phyloP scores from a whole-genome alignment of 441 rosid species.

The Sinapis alba region DNA sequence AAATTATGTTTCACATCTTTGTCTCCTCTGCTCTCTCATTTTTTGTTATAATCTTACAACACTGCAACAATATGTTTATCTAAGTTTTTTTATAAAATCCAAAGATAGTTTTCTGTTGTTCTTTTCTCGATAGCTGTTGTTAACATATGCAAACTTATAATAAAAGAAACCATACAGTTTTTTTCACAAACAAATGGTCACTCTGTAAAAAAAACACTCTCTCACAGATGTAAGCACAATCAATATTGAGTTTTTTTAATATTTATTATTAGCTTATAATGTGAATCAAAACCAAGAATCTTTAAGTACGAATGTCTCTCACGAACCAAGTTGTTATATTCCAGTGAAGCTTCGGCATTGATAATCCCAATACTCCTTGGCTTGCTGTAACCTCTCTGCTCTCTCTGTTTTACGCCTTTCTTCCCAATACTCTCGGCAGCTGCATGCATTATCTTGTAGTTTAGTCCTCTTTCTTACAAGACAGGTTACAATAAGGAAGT shows the following conservation, averaged over 20 bases:
- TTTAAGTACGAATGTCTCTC: background rate
- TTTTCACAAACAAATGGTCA: background rate
- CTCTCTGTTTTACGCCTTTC: conserved; percentile 71
- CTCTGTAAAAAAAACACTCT: background rate
- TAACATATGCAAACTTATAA: background rate
- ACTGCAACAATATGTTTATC: conserved; percentile 7
- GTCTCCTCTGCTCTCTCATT: background rate
- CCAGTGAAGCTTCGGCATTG: conserved; percentile 78
- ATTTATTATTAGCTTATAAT: background rate
- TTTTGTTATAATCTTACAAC: conserved; percentile 9
- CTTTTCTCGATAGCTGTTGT: background rate
- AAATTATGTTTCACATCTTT: background rate
- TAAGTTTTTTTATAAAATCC: background rate
- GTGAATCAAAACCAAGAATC: conserved; percentile 9
- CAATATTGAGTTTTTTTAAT: no score
- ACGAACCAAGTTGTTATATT: conserved; percentile 36
- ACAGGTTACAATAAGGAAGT: background rate
- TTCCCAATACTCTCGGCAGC: conserved; percentile 81
- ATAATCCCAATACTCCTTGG: conserved; percentile 84
- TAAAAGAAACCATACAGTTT: background rate
- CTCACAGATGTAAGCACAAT: no score
- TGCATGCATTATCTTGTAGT: conserved; percentile 28
- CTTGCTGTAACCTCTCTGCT: conserved; percentile 66
- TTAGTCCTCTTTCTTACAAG: background rate
- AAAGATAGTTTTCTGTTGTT: background rate